Base-by-base conservation (phyloP, 2,329 filamentous ascomycete genomes). In the Chaetomium sp. region DNA sequence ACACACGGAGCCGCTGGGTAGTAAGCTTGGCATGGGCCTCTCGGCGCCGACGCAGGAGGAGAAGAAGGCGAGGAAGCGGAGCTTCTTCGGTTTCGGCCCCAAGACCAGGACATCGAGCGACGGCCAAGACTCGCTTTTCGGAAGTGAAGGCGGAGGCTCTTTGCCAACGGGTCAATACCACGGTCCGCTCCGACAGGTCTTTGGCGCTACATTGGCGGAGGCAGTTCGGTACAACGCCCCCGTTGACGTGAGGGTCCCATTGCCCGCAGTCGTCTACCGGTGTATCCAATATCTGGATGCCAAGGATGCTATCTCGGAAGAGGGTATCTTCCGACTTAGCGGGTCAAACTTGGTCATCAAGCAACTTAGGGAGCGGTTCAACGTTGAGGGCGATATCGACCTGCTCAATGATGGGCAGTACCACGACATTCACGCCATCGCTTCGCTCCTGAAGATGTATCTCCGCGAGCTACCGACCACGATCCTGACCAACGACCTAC, bases 311-410 rank as follows among this genome's bases (percentile, higher is more conserved):
- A 79, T 87, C 48, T 79, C 78, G 5, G 94, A 99, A 70, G 94
- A 99, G 71, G 94, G 94, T 44, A 96, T 99, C 43, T 99, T 99
- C 78, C 85, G 94, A 51, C 78, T 99, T 43, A 97, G 91, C 69
- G 94, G 94, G n/a, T 97, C 92, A 0, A 97, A 96, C 67, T 82
- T 95, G 53, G 86, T 96, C 49, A 95, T 99, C 72, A 95, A 92
- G 71, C 84, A 84, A 55, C 79, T 99, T 44, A 88, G 88, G 59
- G 92, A 97, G 69, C 86, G 91, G 2, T 99, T 99, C 76, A 96
- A 99, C 70, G 84, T 74, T 4, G 91, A 99, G 74, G 87, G 91
- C 46, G 94, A 99, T 67, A 81, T 99, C 61, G 90, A 96, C 68
- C 78, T 99, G 51, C 71, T 96, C 33, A 82, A 80, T 2, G 91